These are phyloP conservation scores for Naegleria fowleri DNA, from an alignment of 208 protist genomes.

Conservation along the genomic window DNA sequence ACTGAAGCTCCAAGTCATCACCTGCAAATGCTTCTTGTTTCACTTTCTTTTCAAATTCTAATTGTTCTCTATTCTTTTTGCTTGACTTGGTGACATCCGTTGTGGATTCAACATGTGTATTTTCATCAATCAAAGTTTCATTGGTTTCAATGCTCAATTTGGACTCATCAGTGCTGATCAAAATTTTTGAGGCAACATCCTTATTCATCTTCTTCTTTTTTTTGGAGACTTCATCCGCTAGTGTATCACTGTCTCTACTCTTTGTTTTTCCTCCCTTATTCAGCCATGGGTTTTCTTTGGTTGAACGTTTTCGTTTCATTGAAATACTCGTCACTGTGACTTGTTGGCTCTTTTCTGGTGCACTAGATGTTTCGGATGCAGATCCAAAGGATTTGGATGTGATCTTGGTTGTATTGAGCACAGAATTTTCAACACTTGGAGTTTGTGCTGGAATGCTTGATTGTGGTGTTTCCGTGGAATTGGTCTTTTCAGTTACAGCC, in stretches of 20 bases:
- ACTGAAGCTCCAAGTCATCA: conserved; percentile 7
- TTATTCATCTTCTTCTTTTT: background rate
- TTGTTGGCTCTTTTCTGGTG: background rate
- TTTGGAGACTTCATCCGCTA: background rate
- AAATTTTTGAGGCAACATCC: background rate
- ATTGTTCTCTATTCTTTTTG: background rate
- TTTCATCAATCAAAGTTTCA: background rate
- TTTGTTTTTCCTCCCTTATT: background rate
- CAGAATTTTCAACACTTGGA: background rate
- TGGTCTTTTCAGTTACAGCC: too few species aligned
- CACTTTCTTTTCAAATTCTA: background rate
- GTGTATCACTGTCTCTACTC: background rate
- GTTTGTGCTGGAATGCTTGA: background rate
- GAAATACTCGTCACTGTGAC: background rate
- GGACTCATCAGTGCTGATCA: background rate
- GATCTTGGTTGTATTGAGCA: background rate
- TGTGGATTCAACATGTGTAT: background rate
- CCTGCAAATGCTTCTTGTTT: conserved; percentile 11
- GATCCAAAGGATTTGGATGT: background rate
- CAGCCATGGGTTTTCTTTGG: background rate
- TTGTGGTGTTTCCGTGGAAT: too few species aligned
- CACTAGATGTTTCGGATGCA: background rate
- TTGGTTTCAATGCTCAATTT: background rate
- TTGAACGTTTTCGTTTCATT: background rate
- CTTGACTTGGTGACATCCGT: too few species aligned